Conservation (phyloP, 2,329 filamentous ascomycete genomes). For the Diaporthe humulicola region DNA sequence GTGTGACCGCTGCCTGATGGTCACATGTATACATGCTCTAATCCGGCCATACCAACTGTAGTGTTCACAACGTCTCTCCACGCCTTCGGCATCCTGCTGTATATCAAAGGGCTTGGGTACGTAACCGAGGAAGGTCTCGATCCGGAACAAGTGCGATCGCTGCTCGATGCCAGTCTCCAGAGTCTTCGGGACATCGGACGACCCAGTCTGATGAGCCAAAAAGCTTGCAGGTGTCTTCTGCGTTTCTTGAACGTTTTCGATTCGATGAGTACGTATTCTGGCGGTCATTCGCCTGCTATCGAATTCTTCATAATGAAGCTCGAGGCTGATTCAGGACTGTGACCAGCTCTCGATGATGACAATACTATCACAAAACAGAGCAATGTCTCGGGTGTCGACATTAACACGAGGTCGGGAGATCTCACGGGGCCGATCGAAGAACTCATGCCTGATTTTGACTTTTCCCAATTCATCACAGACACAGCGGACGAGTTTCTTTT, state of each 20-base stretch:
- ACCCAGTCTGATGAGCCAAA: not conserved
- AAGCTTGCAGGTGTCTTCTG: constrained; percentile 15
- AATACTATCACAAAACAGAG: not conserved
- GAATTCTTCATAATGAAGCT: no score
- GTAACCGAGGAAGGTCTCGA: not conserved
- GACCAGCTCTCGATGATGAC: not conserved
- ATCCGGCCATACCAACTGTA: not conserved
- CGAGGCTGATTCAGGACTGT: not conserved
- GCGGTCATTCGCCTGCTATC: no score
- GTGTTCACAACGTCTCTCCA: constrained; percentile 5
- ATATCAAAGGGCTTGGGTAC: not conserved
- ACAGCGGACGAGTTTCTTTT: not conserved
- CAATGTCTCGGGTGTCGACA: not conserved
- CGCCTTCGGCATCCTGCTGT: not conserved
- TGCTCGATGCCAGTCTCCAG: not conserved
- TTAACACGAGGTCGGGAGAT: not conserved
- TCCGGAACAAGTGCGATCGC: not conserved
- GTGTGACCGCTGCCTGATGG: not conserved
- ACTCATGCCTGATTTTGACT: not conserved
- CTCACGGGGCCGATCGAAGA: not conserved
- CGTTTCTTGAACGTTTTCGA: constrained; percentile 5
- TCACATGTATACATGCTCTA: not conserved
- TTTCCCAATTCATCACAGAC: constrained; percentile 15
- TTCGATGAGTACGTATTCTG: not conserved
- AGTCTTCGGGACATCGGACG: not conserved